Base-by-base conservation (phyloP, 176 grass and related monocot genomes). In the Hsuehochloa calcarea region DNA sequence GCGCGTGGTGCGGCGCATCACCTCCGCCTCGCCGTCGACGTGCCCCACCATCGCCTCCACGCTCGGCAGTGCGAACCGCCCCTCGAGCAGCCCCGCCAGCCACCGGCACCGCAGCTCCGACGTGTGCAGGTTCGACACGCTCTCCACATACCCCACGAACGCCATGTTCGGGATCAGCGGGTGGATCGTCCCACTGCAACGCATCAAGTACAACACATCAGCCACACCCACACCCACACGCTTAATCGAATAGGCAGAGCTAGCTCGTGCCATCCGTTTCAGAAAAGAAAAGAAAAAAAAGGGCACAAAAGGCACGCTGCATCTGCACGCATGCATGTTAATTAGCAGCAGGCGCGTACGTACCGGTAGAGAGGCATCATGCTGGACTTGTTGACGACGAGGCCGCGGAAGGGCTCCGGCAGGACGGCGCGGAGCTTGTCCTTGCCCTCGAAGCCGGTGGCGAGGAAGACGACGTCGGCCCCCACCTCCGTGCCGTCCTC, bases 91-190 rank as follows among this genome's bases (percentile, higher is more conserved):
- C 11, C 96, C 89, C 37, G 93, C 81, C 74, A 99, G 77, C 96
- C 96, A 99, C 44, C 91, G 87, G 87, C 96, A 99, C 19, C 96
- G 78, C 25, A 99, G 90, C 85, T 99, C 96, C 31, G 96, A 99
- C 40, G 96, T 96, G 88, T 99, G 96, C 70, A 99, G 91, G 88
- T 99, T 99, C 8, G 96, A 96, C 44, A 99, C 96, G 82, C 96
- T 99, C 93, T 99, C 96, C 25, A 99, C 88, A 93, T 92, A 99
- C 51, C 96, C 96, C 17, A 99, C 89, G 87, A 96, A 99, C 29
- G 96, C 96, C 93, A 99, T 99, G 90, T 99, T 89, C 6, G 93
- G 93, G 66, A 99, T 92, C 45, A 96, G 85, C 10, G 96, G 96
- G 58, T 99, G 96, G 64, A 99, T 94, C 13, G 96, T 96, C n/a